These are phyloP conservation scores for Carpinus fangiana DNA, from an alignment of 306 rosid genomes.

Conservation along the genomic window DNA sequence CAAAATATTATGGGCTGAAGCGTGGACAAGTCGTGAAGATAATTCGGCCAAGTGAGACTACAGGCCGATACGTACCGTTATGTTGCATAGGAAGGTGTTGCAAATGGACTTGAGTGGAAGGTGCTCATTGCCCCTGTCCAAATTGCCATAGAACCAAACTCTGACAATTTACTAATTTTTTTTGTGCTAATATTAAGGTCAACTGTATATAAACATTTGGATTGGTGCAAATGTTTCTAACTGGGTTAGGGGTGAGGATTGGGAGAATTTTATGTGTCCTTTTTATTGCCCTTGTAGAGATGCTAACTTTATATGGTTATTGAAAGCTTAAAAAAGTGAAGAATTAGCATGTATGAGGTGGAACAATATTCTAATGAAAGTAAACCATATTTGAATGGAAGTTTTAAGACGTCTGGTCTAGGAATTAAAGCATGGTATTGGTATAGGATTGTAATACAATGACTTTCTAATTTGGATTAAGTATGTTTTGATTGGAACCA, in stretches of 20 bases:
- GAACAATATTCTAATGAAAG: no score
- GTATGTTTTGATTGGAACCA: no score
- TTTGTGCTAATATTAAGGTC: no score
- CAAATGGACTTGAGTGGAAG: background rate
- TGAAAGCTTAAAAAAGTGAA: no score
- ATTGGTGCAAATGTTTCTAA: background rate
- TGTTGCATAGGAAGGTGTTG: slow-evolving; percentile 40
- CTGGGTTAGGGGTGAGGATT: background rate
- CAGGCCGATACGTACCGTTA: slow-evolving; percentile 81
- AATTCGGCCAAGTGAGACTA: slow-evolving; percentile 77
- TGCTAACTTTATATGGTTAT: no score
- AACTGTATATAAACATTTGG: no score
- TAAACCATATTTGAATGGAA: no score
- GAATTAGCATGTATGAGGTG: no score
- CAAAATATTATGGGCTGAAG: slow-evolving; percentile 83
- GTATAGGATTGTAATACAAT: no score
- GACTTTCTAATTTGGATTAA: no score
- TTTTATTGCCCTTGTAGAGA: background rate
- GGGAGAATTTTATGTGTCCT: background rate
- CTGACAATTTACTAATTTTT: background rate
- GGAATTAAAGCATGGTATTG: no score
- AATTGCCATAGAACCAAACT: background rate
- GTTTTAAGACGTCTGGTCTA: no score
- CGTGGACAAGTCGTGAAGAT: slow-evolving; percentile 97
- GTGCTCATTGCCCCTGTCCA: background rate